Evolutionary conservation across 2,329 filamentous ascomycete species (phyloP).

Genomic region (Emericellopsis cladophorae): DNA sequence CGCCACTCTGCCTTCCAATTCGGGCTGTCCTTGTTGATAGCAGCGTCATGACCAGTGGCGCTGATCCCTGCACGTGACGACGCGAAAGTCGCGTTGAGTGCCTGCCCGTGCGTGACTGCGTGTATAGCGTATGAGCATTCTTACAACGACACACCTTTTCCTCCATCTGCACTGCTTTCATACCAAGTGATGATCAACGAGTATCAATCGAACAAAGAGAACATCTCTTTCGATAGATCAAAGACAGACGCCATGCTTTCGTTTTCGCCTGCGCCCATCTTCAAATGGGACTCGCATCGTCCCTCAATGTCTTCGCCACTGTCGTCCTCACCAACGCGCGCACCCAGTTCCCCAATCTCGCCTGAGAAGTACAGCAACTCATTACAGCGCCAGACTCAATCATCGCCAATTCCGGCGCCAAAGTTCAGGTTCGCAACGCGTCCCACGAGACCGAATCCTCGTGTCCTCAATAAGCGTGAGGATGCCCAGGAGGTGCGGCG

Average conservation of each 20-base stretch:
- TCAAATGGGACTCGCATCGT: slow-evolving; percentile 27
- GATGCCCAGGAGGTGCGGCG: slow-evolving; percentile 51
- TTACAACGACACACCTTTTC: too few species aligned
- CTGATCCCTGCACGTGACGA: not conserved
- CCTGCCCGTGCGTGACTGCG: not conserved
- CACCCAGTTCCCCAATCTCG: slow-evolving; percentile 35
- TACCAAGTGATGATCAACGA: too few species aligned
- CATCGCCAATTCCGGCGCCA: slow-evolving; percentile 26
- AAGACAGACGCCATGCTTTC: slow-evolving; percentile 22
- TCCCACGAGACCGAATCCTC: slow-evolving; percentile 47
- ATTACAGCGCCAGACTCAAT: slow-evolving; percentile 27
- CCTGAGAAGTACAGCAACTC: slow-evolving; percentile 27
- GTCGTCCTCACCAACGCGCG: slow-evolving; percentile 42
- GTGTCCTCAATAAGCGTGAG: slow-evolving; percentile 43
- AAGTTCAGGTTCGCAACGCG: slow-evolving; percentile 41
- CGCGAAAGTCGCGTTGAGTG: not conserved
- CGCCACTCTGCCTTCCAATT: too few species aligned
- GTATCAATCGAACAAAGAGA: not conserved
- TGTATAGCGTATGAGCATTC: too few species aligned
- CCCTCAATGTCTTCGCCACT: slow-evolving; percentile 41
- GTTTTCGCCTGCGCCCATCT: slow-evolving; percentile 27
- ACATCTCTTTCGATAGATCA: not conserved
- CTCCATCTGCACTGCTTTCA: too few species aligned
- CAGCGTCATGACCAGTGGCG: too few species aligned
- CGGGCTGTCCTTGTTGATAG: too few species aligned